Conservation (phyloP, 495 filamentous ascomycete genomes). For the Neurospora sp. region DNA sequence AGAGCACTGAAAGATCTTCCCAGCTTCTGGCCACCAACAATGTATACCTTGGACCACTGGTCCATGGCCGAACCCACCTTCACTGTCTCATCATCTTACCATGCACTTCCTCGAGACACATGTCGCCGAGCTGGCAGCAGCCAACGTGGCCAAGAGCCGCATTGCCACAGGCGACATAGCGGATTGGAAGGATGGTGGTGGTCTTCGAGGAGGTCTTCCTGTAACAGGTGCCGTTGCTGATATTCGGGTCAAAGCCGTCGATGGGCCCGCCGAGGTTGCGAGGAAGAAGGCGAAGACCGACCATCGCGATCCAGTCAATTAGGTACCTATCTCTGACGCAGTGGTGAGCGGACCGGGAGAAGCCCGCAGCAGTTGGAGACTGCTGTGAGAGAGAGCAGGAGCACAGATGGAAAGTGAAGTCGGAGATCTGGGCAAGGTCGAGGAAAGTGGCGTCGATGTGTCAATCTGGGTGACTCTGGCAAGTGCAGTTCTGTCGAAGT, state of each 20-base stretch:
- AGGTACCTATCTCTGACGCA: background rate
- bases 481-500: background rate
- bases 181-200: background rate
- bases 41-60: no score
- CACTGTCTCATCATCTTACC: no score
- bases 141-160: slow-evolving; percentile 16
- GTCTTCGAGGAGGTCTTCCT: slow-evolving; percentile 1
- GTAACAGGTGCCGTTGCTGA: slow-evolving; percentile 32
- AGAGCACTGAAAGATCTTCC: no score
- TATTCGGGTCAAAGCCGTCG: slow-evolving; percentile 4
- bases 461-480: background rate
- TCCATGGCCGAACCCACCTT: no score
- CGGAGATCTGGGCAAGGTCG: background rate
- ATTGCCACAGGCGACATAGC: slow-evolving; percentile 31
- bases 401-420: background rate
- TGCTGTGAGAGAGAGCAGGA: background rate
- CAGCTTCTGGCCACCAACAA: no score
- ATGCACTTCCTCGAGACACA: slow-evolving; percentile 4
- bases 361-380: background rate
- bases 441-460: background rate
- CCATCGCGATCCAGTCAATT: background rate
- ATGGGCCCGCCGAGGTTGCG: background rate
- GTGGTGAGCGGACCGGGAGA: background rate
- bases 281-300: background rate
- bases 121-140: slow-evolving; percentile 29